Conservation (phyloP, 108 stramenopile species). For the Cyclostephanos invisitatus region DNA sequence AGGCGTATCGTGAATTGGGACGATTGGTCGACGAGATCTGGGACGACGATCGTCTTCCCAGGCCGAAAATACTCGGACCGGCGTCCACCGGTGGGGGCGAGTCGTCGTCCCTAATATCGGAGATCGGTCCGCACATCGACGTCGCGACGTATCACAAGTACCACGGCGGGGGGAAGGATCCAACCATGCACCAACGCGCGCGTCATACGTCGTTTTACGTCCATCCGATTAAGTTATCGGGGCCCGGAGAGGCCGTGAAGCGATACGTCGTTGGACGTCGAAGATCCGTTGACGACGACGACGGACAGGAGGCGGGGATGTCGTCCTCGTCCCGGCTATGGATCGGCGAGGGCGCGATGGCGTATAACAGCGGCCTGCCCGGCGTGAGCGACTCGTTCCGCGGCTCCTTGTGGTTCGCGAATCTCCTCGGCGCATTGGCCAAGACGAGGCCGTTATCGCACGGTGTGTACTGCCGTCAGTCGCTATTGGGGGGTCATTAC, state of each 20-base stretch:
- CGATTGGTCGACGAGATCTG: constrained; percentile 33
- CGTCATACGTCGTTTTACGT: constrained; percentile 10
- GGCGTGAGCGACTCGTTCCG: constrained; percentile 35
- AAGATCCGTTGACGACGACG: neutral
- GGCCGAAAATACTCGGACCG: constrained; percentile 32
- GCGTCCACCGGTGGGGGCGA: constrained; percentile 26
- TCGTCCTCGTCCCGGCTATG: constrained; percentile 21
- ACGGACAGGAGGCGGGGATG: neutral
- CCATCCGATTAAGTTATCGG: constrained; percentile 20
- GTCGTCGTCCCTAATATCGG: constrained; percentile 8
- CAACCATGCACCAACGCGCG: constrained; percentile 6
- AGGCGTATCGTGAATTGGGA: constrained; percentile 38
- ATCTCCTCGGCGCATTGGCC: constrained; percentile 34
- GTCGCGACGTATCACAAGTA: constrained; percentile 47
- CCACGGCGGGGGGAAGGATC: constrained; percentile 38
- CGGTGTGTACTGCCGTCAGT: constrained; percentile 42
- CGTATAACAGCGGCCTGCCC: constrained; percentile 36
- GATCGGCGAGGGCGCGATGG: constrained; percentile 47
- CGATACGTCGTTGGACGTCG: constrained; percentile 16
- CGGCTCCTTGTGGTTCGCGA: constrained; percentile 37
- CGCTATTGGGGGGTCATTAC: constrained; percentile 38
- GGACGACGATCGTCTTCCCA: neutral
- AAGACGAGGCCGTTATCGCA: constrained; percentile 32
- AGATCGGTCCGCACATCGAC: constrained; percentile 28
- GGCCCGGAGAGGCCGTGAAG: constrained; percentile 22